Evolutionary conservation across 2,329 filamentous ascomycete genomes (phyloP).

Genomic region (Mariannaea elegans): DNA sequence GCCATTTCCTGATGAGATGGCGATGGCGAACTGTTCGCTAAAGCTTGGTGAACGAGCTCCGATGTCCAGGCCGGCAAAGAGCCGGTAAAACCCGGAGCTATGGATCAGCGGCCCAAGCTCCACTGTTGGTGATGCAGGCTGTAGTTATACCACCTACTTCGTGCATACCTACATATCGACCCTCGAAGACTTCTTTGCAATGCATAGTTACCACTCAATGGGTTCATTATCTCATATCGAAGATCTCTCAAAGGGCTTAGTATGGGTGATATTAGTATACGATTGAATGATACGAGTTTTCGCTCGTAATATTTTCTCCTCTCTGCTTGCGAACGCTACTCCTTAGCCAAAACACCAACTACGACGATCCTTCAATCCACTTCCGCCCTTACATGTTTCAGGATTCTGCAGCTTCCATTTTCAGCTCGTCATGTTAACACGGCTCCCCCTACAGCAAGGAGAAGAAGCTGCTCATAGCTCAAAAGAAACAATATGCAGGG

Average conservation of each 20-base stretch:
- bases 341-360: background rate
- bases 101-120: background rate
- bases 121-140: background rate
- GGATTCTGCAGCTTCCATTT: background rate
- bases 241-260: too few species aligned
- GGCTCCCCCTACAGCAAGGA: background rate
- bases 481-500: background rate
- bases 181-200: too few species aligned
- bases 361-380: background rate
- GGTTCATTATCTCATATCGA: too few species aligned
- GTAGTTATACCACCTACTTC: too few species aligned
- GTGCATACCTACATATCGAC: too few species aligned
- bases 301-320: background rate
- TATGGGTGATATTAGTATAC: too few species aligned
- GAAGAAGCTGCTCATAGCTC: background rate
- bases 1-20: conserved; percentile 42
- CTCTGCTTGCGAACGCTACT: background rate
- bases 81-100: conserved; percentile 41
- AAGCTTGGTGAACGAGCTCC: conserved; percentile 30
- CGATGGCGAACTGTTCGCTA: conserved; percentile 25
- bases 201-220: too few species aligned
- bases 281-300: too few species aligned
- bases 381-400: background rate
- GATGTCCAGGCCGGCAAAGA: conserved; percentile 34
- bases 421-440: background rate